These are phyloP conservation scores for Allium cepa DNA, from an alignment of 106 monocot species.

Conservation along the genomic window DNA sequence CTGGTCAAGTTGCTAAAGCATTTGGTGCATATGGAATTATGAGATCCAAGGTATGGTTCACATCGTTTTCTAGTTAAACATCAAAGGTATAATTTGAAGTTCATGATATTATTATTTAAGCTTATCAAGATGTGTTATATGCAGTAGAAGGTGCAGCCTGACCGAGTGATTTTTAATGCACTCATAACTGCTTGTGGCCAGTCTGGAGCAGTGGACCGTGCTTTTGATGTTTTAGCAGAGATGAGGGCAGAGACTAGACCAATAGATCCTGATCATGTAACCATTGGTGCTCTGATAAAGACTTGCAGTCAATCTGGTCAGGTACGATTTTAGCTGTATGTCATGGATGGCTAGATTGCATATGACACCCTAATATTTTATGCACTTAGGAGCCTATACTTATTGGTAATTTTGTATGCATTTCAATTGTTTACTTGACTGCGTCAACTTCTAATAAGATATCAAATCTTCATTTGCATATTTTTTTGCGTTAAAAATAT, in stretches of 20 bases:
- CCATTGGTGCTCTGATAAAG: slow-evolving; percentile 89
- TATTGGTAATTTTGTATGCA: too few species aligned
- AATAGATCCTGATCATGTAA: slow-evolving; percentile 90
- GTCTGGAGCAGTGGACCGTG: slow-evolving; percentile 95
- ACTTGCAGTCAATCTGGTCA: slow-evolving; percentile 73
- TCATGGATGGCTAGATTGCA: too few species aligned
- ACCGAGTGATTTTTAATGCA: slow-evolving; percentile 94
- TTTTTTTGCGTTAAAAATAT: too few species aligned
- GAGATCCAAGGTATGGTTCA: slow-evolving; percentile 74
- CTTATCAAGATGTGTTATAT: slow-evolving; percentile 39
- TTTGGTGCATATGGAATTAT: slow-evolving; percentile 99
- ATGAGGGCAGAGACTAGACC: slow-evolving; percentile 76
- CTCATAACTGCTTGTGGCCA: slow-evolving; percentile 96
- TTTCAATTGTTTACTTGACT: too few species aligned
- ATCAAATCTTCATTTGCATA: too few species aligned
- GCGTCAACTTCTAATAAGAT: too few species aligned
- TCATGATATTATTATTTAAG: slow-evolving; percentile 5
- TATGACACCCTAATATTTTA: too few species aligned
- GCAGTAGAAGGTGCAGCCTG: slow-evolving; percentile 99
- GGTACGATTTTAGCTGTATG: slow-evolving; percentile 25
- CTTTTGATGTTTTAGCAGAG: slow-evolving; percentile 97
- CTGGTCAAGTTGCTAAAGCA: slow-evolving; percentile 95
- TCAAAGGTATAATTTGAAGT: neutral
- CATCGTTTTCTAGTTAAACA: slow-evolving; percentile 2
- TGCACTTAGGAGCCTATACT: too few species aligned